Evolutionary conservation across 164 flowering plant species (phyloP), one percentile per base, ranked within the genome.

Genomic region (Chloranthus sessilifolius): DNA sequence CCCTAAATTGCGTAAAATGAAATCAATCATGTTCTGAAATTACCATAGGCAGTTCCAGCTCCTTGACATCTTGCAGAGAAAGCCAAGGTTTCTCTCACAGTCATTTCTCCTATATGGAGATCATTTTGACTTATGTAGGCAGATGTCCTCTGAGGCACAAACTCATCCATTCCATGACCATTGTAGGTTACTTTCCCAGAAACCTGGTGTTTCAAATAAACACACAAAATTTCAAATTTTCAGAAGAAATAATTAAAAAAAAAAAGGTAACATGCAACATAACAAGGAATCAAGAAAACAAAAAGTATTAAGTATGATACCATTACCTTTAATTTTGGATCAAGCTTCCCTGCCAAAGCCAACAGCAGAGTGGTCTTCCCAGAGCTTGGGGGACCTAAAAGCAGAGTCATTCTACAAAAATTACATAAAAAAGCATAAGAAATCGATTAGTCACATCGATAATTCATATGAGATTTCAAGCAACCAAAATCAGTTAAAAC

Each of bases 51-150:
- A 10, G 76, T 51, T 53, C 87, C 83, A 15, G 70, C 76, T 8
- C 87, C 83, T 56, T 81, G 87, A 44, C 87, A 81, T 57, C 81
- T 70, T 2, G 79, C 83, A 23, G 82, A 70, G 64, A 74, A 78
- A 49, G 77, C 77, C 49, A 77, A 50, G 19, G 82, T 74, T 58
- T 77, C 79, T 55, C 80, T 64, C 5, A 78, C 82, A 3, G 82
- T 74, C 77, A 78, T 62, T 59, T 78, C 82, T 28, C 82, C 88
- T 0, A 76, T 65, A 58, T 79, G 84, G 17, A 73, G 60, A 62
- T 81, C 82, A 49, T 79, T 50, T 51, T 81, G 88, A 56, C 84
- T 71, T 24, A 81, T 76, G 50, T 81, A 81, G 14, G 84, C 80
- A 9, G 84, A 70, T 1, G 82, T 72, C 55, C 82, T 67, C 52